Evolutionary conservation across 192 early-diverging fungal genomes (phyloP).

Genomic region (Entrophospora sp.): DNA sequence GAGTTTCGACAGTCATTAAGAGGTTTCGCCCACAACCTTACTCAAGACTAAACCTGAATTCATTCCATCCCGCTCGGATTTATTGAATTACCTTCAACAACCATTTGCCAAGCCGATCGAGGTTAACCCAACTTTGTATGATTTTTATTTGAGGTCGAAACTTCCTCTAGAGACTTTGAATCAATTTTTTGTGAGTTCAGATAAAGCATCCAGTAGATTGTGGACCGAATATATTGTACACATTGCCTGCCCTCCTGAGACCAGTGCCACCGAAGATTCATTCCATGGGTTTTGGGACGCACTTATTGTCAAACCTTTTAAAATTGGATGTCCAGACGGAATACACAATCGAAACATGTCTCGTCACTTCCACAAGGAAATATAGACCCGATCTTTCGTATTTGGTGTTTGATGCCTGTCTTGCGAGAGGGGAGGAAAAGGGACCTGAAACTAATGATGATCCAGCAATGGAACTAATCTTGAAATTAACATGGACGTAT

Average conservation of each 20-base stretch:
- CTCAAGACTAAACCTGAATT: not conserved
- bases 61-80: not conserved
- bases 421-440: slow-evolving; percentile 13
- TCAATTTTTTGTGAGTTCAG: slow-evolving; percentile 9
- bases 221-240: not conserved
- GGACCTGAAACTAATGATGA: not conserved
- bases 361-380: slow-evolving; percentile 2
- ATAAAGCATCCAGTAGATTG: not conserved
- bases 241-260: not conserved
- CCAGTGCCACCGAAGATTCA: not conserved
- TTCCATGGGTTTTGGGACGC: not conserved
- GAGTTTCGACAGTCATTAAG: no score
- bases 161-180: not conserved
- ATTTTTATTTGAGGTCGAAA: not conserved
- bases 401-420: slow-evolving; percentile 14
- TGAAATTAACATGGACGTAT: slow-evolving; percentile 14
- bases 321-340: not conserved
- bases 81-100: slow-evolving; percentile 5
- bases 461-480: not conserved
- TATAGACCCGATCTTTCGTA: slow-evolving; percentile 7
- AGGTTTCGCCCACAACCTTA: no score
- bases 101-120: not conserved
- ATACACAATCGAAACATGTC: not conserved
- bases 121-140: not conserved
- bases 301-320: slow-evolving; percentile 3